These are phyloP conservation scores for Aspergillus unguis DNA, from an alignment of 2,329 filamentous ascomycete genomes.

Conservation along the genomic window DNA sequence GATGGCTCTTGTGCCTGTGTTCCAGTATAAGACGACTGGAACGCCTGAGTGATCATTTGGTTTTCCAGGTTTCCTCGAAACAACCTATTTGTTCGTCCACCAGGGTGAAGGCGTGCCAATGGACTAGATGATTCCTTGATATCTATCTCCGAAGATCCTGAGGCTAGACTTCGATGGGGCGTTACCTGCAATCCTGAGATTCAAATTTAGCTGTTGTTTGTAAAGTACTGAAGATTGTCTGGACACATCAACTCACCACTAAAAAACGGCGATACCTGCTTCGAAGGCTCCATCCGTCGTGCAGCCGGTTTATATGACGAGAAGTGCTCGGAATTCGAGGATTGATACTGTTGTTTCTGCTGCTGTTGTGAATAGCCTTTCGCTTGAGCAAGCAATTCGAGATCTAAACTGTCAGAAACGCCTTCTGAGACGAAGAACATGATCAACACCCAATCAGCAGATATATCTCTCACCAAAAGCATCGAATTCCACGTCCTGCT, in stretches of 20 bases:
- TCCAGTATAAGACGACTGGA: neutral
- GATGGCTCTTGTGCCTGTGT: neutral
- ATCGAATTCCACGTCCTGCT: constrained; percentile 41
- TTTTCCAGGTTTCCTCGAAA: neutral
- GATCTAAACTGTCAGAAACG: constrained; percentile 25
- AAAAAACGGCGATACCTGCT: constrained; percentile 29
- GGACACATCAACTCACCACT: constrained; percentile 22
- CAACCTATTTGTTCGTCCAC: constrained; percentile 7
- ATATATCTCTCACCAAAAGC: constrained; percentile 46
- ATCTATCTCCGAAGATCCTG: constrained; percentile 28
- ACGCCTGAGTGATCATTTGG: neutral
- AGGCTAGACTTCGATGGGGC: constrained; percentile 21
- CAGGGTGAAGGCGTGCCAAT: constrained; percentile 23
- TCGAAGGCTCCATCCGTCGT: neutral
- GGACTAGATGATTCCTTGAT: constrained; percentile 31
- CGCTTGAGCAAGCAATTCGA: constrained; percentile 36
- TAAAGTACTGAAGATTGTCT: neutral
- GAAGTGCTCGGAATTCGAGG: neutral
- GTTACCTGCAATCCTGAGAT: constrained; percentile 19
- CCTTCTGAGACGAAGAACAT: neutral
- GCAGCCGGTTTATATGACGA: neutral
- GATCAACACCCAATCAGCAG: neutral
- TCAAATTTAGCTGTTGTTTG: neutral
- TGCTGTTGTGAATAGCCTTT: neutral
- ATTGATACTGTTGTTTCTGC: too few relatives aligned